A percentile compares a stretch with the other conserved stretches of the same genome.
Evolutionary conservation across 202 grass and related monocot species (phyloP).

Genomic region (Hordeum pubiflorum): DNA sequence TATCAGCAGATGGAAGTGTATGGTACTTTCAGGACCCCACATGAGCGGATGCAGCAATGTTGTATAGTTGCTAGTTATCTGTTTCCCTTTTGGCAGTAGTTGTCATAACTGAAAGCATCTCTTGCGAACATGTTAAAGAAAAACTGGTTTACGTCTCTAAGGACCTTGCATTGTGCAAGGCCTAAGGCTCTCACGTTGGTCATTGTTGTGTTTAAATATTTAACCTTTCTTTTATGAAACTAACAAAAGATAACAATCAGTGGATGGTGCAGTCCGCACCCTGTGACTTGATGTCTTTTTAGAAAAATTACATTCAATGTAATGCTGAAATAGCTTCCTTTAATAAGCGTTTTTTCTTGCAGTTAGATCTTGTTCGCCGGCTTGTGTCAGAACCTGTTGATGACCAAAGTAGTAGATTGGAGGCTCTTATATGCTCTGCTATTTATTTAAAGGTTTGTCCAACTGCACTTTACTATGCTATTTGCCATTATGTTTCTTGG

Average conservation of each 20-base stretch:
- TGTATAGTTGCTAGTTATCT: neutral
- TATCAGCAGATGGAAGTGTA: neutral
- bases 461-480: slow-evolving; percentile 3
- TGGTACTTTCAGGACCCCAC: neutral
- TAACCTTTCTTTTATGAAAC: neutral
- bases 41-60: neutral
- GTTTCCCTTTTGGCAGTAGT: neutral
- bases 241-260: neutral
- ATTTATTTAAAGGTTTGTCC: slow-evolving; percentile 78
- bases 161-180: no score
- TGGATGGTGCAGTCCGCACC: neutral
- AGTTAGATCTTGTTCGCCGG: slow-evolving; percentile 69
- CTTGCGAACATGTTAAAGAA: neutral
- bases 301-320: neutral
- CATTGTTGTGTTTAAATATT: neutral
- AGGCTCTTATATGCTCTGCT: slow-evolving; percentile 70
- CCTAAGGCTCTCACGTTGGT: neutral
- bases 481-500: neutral
- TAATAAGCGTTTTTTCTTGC: slow-evolving; percentile 16
- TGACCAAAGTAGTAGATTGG: slow-evolving; percentile 41
- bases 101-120: slow-evolving; percentile 5
- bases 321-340: neutral
- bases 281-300: neutral
- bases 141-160: no score
- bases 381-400: slow-evolving; percentile 43